Conservation (phyloP, 805 yeast genomes). For the Kuraishia borneana region DNA sequence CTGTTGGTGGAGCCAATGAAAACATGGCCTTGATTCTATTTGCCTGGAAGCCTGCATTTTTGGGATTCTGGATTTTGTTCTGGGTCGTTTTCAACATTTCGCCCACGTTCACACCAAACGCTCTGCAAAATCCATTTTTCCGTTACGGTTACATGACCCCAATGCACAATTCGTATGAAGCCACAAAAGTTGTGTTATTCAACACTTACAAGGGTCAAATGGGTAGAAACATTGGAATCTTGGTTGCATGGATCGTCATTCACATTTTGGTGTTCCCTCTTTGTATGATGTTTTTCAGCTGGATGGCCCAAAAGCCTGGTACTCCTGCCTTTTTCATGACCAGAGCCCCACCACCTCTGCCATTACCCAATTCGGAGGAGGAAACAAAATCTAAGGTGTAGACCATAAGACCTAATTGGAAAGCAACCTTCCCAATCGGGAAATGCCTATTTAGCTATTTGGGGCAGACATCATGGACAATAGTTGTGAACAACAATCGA, state of each 20-base stretch:
- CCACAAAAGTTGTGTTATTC: conserved; percentile 47
- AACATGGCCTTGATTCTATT: conserved; percentile 42
- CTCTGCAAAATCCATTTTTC: conserved; percentile 42
- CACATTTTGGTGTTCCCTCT: conserved; percentile 33
- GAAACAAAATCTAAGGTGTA: neutral
- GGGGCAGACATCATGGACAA: no score
- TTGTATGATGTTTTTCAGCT: conserved; percentile 26
- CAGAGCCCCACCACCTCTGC: neutral
- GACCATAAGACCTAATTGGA: neutral
- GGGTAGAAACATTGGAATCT: conserved; percentile 50
- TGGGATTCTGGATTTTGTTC: conserved; percentile 63
- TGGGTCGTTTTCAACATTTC: conserved; percentile 64
- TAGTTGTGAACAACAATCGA: no score
- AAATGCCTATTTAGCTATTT: no score
- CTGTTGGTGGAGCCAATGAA: conserved; percentile 71
- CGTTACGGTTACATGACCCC: conserved; percentile 63
- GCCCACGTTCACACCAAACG: conserved; percentile 59
- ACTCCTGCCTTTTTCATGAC: neutral
- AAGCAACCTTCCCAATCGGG: no score
- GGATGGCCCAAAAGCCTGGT: conserved; percentile 17
- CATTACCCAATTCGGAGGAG: neutral
- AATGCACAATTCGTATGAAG: conserved; percentile 52
- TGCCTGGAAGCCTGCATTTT: conserved; percentile 44
- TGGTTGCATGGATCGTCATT: conserved; percentile 50
- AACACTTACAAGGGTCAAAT: conserved; percentile 42